These are phyloP conservation scores for Trichoderma asperellum DNA, from an alignment of 2,329 filamentous ascomycete species.

Conservation along the genomic window DNA sequence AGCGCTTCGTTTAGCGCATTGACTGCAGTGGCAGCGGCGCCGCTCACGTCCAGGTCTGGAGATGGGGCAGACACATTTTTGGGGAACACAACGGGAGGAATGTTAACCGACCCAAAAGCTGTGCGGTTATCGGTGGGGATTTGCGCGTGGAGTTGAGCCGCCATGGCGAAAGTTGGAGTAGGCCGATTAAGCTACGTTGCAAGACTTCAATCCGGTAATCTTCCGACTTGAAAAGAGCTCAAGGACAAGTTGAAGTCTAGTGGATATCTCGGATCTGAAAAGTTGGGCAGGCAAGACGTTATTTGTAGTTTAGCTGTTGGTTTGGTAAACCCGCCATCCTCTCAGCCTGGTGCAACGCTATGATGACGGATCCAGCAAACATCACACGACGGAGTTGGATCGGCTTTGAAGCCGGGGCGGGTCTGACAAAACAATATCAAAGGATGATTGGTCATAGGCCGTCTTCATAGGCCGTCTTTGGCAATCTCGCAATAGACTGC, in stretches of 20 bases:
- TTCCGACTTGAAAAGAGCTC: neutral
- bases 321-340: neutral
- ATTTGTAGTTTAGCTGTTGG: neutral
- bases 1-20: slow-evolving; percentile 48
- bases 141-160: slow-evolving; percentile 9
- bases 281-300: neutral
- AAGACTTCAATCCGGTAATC: neutral
- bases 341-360: neutral
- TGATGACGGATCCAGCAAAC: neutral
- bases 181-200: neutral
- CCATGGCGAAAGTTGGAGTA: slow-evolving; percentile 6
- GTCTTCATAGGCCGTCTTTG: neutral
- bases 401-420: neutral
- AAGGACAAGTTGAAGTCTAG: neutral
- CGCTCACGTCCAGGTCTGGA: slow-evolving; percentile 40
- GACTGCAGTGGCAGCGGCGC: slow-evolving; percentile 46
- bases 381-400: neutral
- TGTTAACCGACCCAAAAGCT: slow-evolving; percentile 56
- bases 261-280: neutral
- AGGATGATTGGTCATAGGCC: neutral
- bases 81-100: slow-evolving; percentile 51
- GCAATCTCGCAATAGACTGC: neutral
- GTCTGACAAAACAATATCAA: neutral
- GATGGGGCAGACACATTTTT: slow-evolving; percentile 33
- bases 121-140: neutral